Base-by-base conservation (phyloP, 78 protist genomes). In the Speleostelium caveatum region DNA sequence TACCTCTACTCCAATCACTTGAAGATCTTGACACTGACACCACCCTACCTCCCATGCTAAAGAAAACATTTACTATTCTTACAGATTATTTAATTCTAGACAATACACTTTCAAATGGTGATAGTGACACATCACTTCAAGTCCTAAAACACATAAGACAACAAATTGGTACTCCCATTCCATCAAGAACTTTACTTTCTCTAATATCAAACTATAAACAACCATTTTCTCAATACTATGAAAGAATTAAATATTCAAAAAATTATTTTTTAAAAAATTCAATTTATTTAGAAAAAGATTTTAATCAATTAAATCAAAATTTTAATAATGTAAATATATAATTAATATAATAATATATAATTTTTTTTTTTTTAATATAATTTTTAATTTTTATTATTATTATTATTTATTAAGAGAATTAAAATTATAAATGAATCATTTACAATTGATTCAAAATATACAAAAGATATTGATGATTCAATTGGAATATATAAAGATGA, bases 381-480 rank as follows among this genome's bases (percentile, higher is more conserved):
- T n/a, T n/a, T n/a, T n/a, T n/a, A n/a, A n/a, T n/a, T n/a, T n/a
- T n/a, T n/a, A n/a, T n/a, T 10, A 45, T 10, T 10, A 45, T 14
- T 45, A 10, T 14, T 14, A 14, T 6, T 10, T 45, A 14, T 45
- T 6, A 10, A 45, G 14, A 30, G 38, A 24, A 69, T 38, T 45
- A 30, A 12, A 12, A 19, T 69, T n/a, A 45, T 45, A 22, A 69
- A 38, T 28, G 76, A 45, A 3, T 80, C 89, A 56, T 80, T 80
- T 66, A n/a, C 89, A 14, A 80, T 80, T 41, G 89, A 80, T 58
- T 55, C 66, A n/a, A 36, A 26, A 26, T 38, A 28, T 4, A 80
- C 89, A 19, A 26, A 38, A 24, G 89, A 80, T 80, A 69, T 80
- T 26, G 89, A 80, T 56, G 89, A 80, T 41, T 32, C 89, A 22